Evolutionary conservation across 1,139 yeast species (phyloP).

Genomic region (Kazachstania sp.): DNA sequence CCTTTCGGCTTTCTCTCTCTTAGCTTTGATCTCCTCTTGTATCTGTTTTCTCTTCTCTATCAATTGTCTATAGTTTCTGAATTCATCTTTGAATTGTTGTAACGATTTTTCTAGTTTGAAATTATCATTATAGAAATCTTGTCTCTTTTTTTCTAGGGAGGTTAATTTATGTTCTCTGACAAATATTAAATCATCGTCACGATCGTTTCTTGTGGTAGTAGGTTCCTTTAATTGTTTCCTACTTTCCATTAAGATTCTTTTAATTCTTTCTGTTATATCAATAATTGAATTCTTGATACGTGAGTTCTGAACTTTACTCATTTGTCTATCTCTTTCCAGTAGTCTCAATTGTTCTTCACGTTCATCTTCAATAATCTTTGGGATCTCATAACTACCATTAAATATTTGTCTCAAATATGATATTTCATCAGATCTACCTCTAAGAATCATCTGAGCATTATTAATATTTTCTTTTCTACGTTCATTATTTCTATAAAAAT

Average conservation of each 20-base stretch:
- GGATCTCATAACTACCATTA: constrained; percentile 31
- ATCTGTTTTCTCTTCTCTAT: constrained; percentile 36
- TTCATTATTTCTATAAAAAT: constrained; percentile 18
- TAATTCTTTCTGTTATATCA: constrained; percentile 25
- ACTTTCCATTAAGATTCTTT: constrained; percentile 16
- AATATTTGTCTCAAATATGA: constrained; percentile 30
- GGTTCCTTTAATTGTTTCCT: constrained; percentile 1
- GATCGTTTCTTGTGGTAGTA: neutral
- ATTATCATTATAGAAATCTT: constrained; percentile 20
- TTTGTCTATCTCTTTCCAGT: constrained; percentile 15
- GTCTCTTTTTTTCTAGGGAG: constrained; percentile 24
- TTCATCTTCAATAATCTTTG: constrained; percentile 23
- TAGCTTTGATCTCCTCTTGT: constrained; percentile 33
- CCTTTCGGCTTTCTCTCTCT: constrained; percentile 26
- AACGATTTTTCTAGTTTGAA: constrained; percentile 19
- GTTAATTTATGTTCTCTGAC: constrained; percentile 28
- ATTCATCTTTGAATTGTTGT: constrained; percentile 31
- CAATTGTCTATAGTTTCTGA: constrained; percentile 36
- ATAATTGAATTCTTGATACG: constrained; percentile 17
- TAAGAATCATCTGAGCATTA: constrained; percentile 13
- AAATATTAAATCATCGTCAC: constrained; percentile 29
- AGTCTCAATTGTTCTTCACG: constrained; percentile 22
- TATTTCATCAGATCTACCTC: constrained; percentile 23
- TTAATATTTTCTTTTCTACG: constrained; percentile 6
- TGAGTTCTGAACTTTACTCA: constrained; percentile 2